Conservation (phyloP, 352 stramenopile species). For the Hyaloperonospora brassicae region DNA sequence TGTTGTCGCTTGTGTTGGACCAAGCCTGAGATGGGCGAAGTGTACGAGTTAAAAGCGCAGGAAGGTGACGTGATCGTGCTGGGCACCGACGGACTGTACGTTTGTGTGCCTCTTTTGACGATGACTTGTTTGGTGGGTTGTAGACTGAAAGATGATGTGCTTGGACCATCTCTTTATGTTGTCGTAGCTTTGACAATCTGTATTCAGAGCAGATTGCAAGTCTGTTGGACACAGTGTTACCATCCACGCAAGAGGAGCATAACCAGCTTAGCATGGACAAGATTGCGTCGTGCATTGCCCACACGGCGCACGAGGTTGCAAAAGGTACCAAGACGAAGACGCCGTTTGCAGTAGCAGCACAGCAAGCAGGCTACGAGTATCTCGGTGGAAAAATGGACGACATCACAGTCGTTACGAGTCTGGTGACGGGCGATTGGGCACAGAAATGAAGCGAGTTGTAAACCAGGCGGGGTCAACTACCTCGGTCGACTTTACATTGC, state of each 20-base stretch:
- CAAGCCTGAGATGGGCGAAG: conserved; percentile 84
- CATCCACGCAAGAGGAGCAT: conserved; percentile 32
- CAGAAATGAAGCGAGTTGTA: too few species aligned
- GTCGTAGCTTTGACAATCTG: conserved; percentile 92
- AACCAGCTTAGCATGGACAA: conserved; percentile 65
- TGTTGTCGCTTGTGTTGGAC: not conserved
- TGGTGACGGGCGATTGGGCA: conserved; percentile 28
- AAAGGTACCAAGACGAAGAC: conserved; percentile 65
- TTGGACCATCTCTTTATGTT: not conserved
- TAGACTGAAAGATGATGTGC: not conserved
- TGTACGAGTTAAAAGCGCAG: conserved; percentile 75
- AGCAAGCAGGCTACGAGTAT: conserved; percentile 72
- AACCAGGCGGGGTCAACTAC: too few species aligned
- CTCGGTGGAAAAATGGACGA: conserved; percentile 87
- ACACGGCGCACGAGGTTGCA: conserved; percentile 71
- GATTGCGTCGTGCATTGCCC: conserved; percentile 66
- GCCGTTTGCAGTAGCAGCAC: conserved; percentile 66
- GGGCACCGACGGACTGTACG: conserved; percentile 90
- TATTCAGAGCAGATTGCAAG: conserved; percentile 75
- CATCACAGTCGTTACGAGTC: conserved; percentile 81
- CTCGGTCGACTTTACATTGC: too few species aligned
- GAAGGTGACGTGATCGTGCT: conserved; percentile 89
- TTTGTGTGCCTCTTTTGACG: conserved; percentile 1
- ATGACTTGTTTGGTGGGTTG: not conserved
- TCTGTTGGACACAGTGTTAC: conserved; percentile 59